Percentiles rank a stretch among this genome's conserved stretches.
Conservation (phyloP, 2,329 filamentous ascomycete genomes). For the Colletotrichum euphorbiae region DNA sequence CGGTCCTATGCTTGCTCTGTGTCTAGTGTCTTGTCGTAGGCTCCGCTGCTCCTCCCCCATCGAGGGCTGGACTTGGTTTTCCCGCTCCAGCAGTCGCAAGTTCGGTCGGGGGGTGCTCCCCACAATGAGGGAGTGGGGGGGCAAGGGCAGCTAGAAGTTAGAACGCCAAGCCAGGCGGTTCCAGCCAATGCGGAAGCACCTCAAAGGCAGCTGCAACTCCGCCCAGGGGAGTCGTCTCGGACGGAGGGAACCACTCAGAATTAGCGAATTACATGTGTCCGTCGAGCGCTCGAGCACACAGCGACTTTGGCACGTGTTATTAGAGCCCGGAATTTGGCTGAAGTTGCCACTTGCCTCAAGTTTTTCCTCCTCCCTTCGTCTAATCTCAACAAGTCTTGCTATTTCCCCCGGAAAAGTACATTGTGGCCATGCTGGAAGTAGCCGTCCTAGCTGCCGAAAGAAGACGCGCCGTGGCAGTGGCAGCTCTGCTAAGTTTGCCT, state of each 20-base stretch:
- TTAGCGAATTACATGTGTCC: conserved; percentile 20
- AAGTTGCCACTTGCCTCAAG: conserved; percentile 7
- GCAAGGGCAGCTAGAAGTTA: conserved; percentile 27
- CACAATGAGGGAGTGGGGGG: conserved; percentile 36
- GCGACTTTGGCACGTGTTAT: conserved; percentile 34
- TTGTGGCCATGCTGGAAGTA: conserved; percentile 18
- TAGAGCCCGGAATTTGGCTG: conserved; percentile 6
- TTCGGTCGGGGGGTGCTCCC: conserved; percentile 33
- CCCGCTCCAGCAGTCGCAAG: conserved; percentile 20
- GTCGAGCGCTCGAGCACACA: neutral
- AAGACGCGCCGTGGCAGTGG: no score
- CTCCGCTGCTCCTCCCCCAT: conserved; percentile 9
- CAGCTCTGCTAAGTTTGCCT: no score
- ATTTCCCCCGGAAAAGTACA: conserved; percentile 1
- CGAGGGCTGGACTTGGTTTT: conserved; percentile 22
- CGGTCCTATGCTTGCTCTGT: conserved; percentile 12
- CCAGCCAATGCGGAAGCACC: conserved; percentile 38
- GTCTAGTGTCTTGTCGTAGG: neutral
- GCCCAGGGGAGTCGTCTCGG: conserved; percentile 37
- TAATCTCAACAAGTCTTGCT: neutral
- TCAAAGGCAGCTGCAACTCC: conserved; percentile 33
- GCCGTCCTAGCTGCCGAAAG: neutral
- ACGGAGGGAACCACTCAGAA: conserved; percentile 40
- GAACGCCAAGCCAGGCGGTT: conserved; percentile 29
- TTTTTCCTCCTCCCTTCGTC: conserved; percentile 1